Evolutionary conservation across 768 basidiomycete species (phyloP), one percentile per base, ranked within the genome.

Genomic region (Gelatoporia subvermispora): DNA sequence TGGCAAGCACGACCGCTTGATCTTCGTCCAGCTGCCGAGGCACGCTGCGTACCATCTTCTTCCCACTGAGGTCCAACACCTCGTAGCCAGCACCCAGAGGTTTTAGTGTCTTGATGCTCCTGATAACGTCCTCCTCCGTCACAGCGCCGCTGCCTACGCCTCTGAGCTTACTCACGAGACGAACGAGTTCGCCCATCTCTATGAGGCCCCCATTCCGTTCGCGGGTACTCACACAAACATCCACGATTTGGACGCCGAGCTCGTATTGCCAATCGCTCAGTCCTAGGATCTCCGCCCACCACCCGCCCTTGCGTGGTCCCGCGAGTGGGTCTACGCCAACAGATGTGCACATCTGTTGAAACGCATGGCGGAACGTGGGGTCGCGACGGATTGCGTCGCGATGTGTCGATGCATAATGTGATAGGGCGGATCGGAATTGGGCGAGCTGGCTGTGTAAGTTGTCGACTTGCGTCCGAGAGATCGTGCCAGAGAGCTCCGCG

Each of bases 181-280:
- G 70, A 21, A 96, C 71, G 38, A 98, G 74, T 65, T 98, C 93
- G 5, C 75, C 74, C 74, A 98, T 79, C 60, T 89, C 87, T 41
- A 99, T 91, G 45, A 99, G 68, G 0, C 96, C 96, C 0, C 96
- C 96, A 59, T 97, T 97, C 39, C 84, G 72, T 56, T 89, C 88
- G 48, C 92, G 74, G 15, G 89, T 93, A 70, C 80, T 87, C 39
- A 93, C 85, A 58, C 91, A 93, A 37, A 93, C 78, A 62, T 93
- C 92, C 43, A 96, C 91, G 52, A 95, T 88, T 70, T 95, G 95
- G 35, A 97, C 92, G 9, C 93, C 92, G 5, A 98, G 79, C 60
- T 96, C 94, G 63, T 91, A 88, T 59, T 93, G 88, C 92, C 93
- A 98, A 63, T 98, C 96, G 15, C 91, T 84, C 46, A 96, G 68